A percentile compares a stretch with the other conserved stretches of the same genome.
phyloP scores from a whole-genome alignment of 2,329 filamentous ascomycete species.

The Eurotiales sp. region DNA sequence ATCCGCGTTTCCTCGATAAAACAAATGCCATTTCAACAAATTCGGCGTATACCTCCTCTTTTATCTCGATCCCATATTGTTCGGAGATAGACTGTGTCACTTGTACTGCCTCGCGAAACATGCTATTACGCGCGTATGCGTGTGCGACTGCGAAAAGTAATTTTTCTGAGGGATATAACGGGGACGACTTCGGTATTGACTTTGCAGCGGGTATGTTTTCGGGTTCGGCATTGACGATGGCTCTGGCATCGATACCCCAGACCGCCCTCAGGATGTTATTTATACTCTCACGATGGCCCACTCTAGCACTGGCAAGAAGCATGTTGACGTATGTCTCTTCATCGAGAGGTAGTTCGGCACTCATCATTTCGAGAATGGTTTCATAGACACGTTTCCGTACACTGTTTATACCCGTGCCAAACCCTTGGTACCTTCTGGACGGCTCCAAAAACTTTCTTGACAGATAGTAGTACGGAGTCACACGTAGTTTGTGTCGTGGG shows the following conservation, averaged over 20 bases:
- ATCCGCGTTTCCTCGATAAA: constrained; percentile 44
- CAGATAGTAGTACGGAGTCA: constrained; percentile 29
- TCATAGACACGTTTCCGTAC: constrained; percentile 33
- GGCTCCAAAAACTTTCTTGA: too few relatives aligned
- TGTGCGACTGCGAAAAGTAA: constrained; percentile 67
- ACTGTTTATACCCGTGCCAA: constrained; percentile 27
- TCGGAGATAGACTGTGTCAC: constrained; percentile 61
- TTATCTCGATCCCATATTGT: constrained; percentile 57
- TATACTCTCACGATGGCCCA: constrained; percentile 48
- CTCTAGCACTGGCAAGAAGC: constrained; percentile 51
- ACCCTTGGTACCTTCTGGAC: constrained; percentile 29
- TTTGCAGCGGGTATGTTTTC: constrained; percentile 30
- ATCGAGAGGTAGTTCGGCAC: constrained; percentile 42
- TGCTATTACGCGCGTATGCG: constrained; percentile 62
- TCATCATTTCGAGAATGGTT: constrained; percentile 49
- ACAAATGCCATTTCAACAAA: constrained; percentile 66
- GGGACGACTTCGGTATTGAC: constrained; percentile 46
- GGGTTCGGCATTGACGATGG: constrained; percentile 34
- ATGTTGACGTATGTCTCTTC: constrained; percentile 53
- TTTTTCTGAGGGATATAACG: constrained; percentile 54
- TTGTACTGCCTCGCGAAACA: constrained; percentile 56
- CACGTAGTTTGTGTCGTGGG: constrained; percentile 37
- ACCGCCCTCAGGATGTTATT: constrained; percentile 48
- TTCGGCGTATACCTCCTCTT: constrained; percentile 59
- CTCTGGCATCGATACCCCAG: constrained; percentile 53